Evolutionary conservation across 1,284 basidiomycete genomes (phyloP), one percentile per base, ranked within the genome.

Genomic region (Moniliophthora roreri): DNA sequence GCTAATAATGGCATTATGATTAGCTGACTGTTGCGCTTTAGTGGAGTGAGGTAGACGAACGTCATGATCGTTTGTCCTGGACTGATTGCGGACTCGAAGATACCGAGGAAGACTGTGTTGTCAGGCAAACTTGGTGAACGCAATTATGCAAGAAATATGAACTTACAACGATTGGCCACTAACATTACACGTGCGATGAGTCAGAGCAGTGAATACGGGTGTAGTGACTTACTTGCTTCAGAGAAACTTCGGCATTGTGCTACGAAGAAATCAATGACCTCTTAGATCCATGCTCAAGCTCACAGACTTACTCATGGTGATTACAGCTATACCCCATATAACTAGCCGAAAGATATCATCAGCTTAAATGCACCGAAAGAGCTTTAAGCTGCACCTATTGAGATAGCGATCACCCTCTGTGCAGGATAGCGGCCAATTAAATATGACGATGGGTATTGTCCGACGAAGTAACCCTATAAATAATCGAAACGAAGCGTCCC

Each of bases 11-110:
- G n/a, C n/a, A n/a, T 7, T 11, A 11, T 0, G 52, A 32, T 15
- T 15, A 16, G 5, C 9, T 35, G 23, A 24, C 6, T 20, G 20
- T 6, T 15, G 41, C 13, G 7, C 38, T 5, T 26, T 20, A 24
- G n/a, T n/a, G n/a, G n/a, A n/a, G n/a, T n/a, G n/a, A 24, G 10
- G 21, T 2, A 10, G 16, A 50, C 49, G 20, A 26, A 61, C 58
- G 60, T 61, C 60, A 61, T 61, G 26, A 61, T 48, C 3, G 60
- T 59, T 9, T 59, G 39, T 7, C 60, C 49, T 4, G 60, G 60
- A 16, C 58, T 59, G 1, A 59, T 53, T 1, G 53, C 51, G 4
- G 55, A 50, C 26, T 61, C 60, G 32, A 61, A 61, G 38, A 59
- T 53, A 7, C 60, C 60, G 13, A 61, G 46, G 7, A 56, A 24